A percentile compares a stretch with the other conserved stretches of the same genome.
These are phyloP conservation scores for Eucommia ulmoides DNA, from an alignment of 257 asterid species.

Conservation along the genomic window DNA sequence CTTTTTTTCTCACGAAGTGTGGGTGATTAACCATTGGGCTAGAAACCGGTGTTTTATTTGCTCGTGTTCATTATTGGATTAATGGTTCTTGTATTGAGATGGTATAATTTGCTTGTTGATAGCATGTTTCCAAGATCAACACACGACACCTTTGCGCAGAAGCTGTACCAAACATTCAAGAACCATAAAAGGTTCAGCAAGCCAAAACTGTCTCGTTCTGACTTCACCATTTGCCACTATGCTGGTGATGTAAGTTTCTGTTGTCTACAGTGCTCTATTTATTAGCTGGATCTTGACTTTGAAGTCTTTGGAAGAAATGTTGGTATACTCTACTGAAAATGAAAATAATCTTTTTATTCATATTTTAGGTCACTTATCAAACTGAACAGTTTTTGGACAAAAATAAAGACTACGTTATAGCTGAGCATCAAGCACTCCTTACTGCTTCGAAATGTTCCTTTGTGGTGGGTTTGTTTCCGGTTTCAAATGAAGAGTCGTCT, in stretches of 20 bases:
- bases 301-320: no score
- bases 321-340: not conserved
- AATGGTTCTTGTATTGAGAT: slow-evolving; percentile 6
- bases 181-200: slow-evolving; percentile 86
- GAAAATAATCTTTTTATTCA: slow-evolving; percentile 1
- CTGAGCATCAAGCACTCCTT: slow-evolving; percentile 93
- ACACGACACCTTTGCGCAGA: slow-evolving; percentile 92
- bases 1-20: not conserved
- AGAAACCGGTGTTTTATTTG: slow-evolving; percentile 2
- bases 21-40: no score
- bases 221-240: slow-evolving; percentile 86
- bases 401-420: slow-evolving; percentile 95
- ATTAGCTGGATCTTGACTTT: no score
- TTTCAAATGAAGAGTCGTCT: slow-evolving; percentile 72
- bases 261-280: no score
- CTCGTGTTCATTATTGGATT: slow-evolving; percentile 7
- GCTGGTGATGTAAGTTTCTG: slow-evolving; percentile 88
- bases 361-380: slow-evolving; percentile 83
- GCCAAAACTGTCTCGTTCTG: slow-evolving; percentile 93
- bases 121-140: slow-evolving; percentile 99
- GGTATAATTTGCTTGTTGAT: slow-evolving; percentile 15
- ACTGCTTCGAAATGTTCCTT: slow-evolving; percentile 76
- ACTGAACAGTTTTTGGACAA: slow-evolving; percentile 91
- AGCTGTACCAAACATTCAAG: slow-evolving; percentile 82
- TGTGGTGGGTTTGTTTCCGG: slow-evolving; percentile 69